Evolutionary conservation across 2,329 filamentous ascomycete genomes (phyloP).

Genomic region (Fusarium algeriense): DNA sequence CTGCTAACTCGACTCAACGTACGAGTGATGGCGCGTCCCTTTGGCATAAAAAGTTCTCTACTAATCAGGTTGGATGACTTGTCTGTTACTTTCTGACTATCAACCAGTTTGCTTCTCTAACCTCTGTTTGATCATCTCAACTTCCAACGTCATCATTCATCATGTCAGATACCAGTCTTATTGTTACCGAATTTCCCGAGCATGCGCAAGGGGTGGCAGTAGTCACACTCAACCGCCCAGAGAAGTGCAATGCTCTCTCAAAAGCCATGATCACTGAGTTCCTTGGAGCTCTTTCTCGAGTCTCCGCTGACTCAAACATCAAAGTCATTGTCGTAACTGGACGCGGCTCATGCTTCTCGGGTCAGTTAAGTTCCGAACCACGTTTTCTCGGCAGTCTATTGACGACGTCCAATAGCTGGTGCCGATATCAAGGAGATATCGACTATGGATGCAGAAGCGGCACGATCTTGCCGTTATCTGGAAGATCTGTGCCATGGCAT

Average conservation of each 20-base stretch:
- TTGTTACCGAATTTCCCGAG: not conserved
- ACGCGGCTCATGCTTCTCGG: conserved; percentile 45
- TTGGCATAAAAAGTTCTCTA: conserved; percentile 6
- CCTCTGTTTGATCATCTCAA: not conserved
- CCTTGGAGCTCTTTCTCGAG: conserved; percentile 45
- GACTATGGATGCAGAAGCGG: conserved; percentile 43
- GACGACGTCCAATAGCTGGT: conserved; percentile 36
- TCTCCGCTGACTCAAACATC: conserved; percentile 43
- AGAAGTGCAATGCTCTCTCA: conserved; percentile 71
- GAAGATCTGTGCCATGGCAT: conserved; percentile 54
- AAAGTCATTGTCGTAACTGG: conserved; percentile 56
- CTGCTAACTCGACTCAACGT: conserved; percentile 54
- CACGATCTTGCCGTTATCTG: conserved; percentile 45
- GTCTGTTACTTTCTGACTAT: not conserved
- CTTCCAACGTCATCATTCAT: not conserved
- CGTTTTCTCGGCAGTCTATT: not conserved
- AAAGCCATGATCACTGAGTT: conserved; percentile 62
- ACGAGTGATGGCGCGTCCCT: conserved; percentile 47
- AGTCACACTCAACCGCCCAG: conserved; percentile 60
- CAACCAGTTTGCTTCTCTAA: not conserved
- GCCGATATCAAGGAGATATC: conserved; percentile 51
- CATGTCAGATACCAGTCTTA: conserved; percentile 1
- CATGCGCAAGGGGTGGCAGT: not conserved
- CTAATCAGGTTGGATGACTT: not conserved
- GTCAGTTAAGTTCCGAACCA: conserved; percentile 6